Percentiles rank a stretch among this genome's conserved stretches.
phyloP scores from a whole-genome alignment of 257 asterid genomes.

The Salvia splendens region DNA sequence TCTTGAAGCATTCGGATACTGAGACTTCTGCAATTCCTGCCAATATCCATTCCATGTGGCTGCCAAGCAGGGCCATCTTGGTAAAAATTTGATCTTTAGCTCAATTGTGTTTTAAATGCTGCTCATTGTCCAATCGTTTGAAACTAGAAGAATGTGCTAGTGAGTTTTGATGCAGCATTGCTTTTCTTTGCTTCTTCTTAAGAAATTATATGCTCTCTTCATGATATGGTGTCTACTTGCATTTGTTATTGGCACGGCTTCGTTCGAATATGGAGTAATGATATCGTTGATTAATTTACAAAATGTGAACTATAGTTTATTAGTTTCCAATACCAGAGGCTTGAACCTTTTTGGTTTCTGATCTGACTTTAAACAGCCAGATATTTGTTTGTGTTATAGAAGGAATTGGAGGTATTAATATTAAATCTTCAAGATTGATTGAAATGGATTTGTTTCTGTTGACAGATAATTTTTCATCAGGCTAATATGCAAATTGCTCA shows the following conservation, averaged over 20 bases:
- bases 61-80: conserved; percentile 87
- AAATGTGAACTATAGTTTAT: background rate
- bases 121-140: background rate
- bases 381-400: background rate
- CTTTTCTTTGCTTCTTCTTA: background rate
- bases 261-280: no score
- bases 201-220: background rate
- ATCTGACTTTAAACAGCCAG: background rate
- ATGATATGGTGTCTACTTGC: no score
- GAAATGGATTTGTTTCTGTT: background rate
- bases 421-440: background rate
- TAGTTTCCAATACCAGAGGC: background rate
- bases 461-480: background rate
- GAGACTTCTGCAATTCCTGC: conserved; percentile 74
- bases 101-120: background rate
- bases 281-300: background rate
- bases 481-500: conserved; percentile 10
- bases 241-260: no score
- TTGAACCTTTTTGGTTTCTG: background rate
- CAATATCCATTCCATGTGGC: conserved; percentile 89
- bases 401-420: background rate
- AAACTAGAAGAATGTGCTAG: conserved; percentile 1
- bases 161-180: background rate
- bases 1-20: conserved; percentile 70
- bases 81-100: conserved; percentile 41